Conservation (phyloP, 257 asterid genomes). For the Solanum okadae region DNA sequence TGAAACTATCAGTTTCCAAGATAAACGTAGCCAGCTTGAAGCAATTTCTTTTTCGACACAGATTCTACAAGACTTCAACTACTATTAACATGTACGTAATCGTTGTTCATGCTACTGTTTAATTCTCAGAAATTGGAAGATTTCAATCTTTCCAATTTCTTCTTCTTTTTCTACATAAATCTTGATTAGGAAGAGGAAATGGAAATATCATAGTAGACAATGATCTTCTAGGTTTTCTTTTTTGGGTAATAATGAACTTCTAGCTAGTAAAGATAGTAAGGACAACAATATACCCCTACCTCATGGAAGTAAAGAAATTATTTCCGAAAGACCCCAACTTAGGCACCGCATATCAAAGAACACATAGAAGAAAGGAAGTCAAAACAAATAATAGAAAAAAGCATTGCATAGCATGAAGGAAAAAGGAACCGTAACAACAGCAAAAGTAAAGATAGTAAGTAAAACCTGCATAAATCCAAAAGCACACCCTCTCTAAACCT, state of each 20-base stretch:
- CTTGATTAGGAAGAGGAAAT: neutral
- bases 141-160: neutral
- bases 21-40: neutral
- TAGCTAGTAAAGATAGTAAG: neutral
- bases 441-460: neutral
- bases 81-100: neutral
- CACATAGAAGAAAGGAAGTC: neutral
- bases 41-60: too few species aligned
- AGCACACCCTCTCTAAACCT: neutral
- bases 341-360: neutral
- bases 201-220: neutral
- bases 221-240: neutral
- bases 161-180: neutral
- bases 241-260: neutral
- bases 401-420: neutral
- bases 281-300: neutral
- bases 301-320: neutral
- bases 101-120: neutral
- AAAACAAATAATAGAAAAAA: neutral
- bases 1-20: neutral
- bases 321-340: neutral
- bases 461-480: neutral
- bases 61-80: neutral
- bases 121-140: neutral
- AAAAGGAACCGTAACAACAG: neutral